Evolutionary conservation across 805 yeast genomes (phyloP), one percentile per base, ranked within the genome.

Genomic region (Myxozyma udenii): DNA sequence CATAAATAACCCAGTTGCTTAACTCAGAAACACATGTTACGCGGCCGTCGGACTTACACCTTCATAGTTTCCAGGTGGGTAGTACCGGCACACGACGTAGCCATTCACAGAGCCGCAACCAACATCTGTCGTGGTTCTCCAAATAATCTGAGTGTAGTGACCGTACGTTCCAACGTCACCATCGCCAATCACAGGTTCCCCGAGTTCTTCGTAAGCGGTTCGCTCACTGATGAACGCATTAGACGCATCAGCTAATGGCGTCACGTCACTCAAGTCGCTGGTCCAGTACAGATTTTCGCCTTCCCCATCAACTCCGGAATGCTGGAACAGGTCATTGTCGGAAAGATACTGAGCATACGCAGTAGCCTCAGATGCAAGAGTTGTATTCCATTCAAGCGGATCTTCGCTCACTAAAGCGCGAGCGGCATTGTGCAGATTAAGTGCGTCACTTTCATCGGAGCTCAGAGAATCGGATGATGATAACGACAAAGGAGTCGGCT

Each of bases 231-330:
- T 18, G 23, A 39, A 46, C 24, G 50, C 39, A 5, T 46, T 23
- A 2, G 41, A 43, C 11, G 50, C 50, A 24, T 39, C 50, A 16
- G 44, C 21, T n/a, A 46, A 7, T 12, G 28, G 50, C 11, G 44
- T 39, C n/a, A 42, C 14, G 4, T 43, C 44, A 2, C 44, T 33
- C 6, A 7, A 7, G 25, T 43, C 39, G 6, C 38, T 30, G 14
- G 44, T 36, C 49, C 42, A 38, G 50, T 40, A 46, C 24, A 40
- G 23, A 22, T 46, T 46, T 39, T 39, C 44, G 23, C 50, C 50
- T 45, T 45, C 43, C 2, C 43, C 49, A 2, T 33, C 37, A 19
- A 38, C 49, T 3, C 49, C 49, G 14, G 43, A 38, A 25, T 45
- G 49, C 26, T 11, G 18, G 21, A 45, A 45, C 4, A 45, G 30